Evolutionary conservation across 1,284 basidiomycete genomes (phyloP).

Genomic region (Leccinum pallidistipes): DNA sequence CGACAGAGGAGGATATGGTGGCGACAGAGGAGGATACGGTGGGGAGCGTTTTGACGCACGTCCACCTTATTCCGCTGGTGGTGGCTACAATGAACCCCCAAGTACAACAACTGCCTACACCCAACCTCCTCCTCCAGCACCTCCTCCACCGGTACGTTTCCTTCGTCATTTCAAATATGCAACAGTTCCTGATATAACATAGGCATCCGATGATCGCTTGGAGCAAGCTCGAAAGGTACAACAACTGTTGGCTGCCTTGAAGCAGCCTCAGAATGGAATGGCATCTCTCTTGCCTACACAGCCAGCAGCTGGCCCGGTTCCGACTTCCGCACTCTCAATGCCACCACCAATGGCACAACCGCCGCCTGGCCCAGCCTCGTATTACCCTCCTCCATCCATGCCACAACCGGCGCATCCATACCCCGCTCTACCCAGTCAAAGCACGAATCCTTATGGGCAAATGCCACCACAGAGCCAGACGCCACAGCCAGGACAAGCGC

Average conservation of each 20-base stretch:
- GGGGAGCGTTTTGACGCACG: constrained; percentile 39
- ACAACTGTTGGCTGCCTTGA: constrained; percentile 76
- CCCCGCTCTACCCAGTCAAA: constrained; percentile 31
- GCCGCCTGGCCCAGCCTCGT: constrained; percentile 36
- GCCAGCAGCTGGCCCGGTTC: constrained; percentile 37
- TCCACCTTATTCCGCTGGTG: constrained; percentile 29
- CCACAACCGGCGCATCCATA: constrained; percentile 37
- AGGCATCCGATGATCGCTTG: constrained; percentile 63
- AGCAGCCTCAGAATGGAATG: constrained; percentile 55
- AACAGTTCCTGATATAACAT: constrained; percentile 7
- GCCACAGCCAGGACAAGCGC: constrained; percentile 39
- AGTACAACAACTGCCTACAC: constrained; percentile 21
- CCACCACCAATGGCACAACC: constrained; percentile 37
- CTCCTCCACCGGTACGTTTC: constrained; percentile 22
- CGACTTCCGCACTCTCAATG: constrained; percentile 33
- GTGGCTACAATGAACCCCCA: constrained; percentile 35
- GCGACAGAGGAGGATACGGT: constrained; percentile 30
- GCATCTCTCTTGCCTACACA: constrained; percentile 30
- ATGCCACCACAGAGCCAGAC: constrained; percentile 39
- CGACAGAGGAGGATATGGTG: too few species aligned
- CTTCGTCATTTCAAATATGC: not conserved
- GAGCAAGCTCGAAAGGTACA: constrained; percentile 83
- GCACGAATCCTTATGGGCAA: constrained; percentile 38
- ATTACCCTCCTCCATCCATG: constrained; percentile 45
- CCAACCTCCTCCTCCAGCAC: constrained; percentile 18